Base-by-base conservation (phyloP, 371 early-diverging fungal genomes). In the Rhizomucor pusillus region DNA sequence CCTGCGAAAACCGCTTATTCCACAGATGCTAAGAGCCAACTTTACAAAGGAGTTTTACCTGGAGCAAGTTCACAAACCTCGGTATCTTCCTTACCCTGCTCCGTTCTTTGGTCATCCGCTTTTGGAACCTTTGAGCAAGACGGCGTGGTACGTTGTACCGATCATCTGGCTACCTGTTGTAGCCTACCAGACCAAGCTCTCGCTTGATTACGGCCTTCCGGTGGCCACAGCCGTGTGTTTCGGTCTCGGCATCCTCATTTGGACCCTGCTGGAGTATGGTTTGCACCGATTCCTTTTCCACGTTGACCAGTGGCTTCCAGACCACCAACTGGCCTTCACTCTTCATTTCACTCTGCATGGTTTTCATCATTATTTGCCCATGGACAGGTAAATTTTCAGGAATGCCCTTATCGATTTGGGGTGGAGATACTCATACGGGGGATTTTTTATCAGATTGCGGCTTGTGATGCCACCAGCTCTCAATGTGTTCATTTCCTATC, bases 391-490 rank as follows among this genome's bases (percentile, higher is more conserved):
- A 52, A 71, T n/a, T n/a, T n/a, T n/a, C 96, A 50, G 65, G 40
- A n/a, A n/a, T n/a, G n/a, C n/a, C n/a, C n/a, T n/a, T n/a, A n/a
- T n/a, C n/a, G n/a, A n/a, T n/a, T n/a, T 14, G 7, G 2, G 43
- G 18, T 1, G 24, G 47, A 13, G 23, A 6, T 57, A 29, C 29
- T 4, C 29, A 29, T 7, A 12, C 5, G 3, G n/a, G n/a, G n/a
- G n/a, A n/a, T n/a, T n/a, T n/a, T n/a, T n/a, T n/a, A n/a, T n/a
- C 11, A 91, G 90, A 54, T 61, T 93, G 74, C 88, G 98, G 6
- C 78, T 97, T 34, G 98, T 97, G 5, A 92, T 97, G 93, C 98
- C 98, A 7, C 98, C 98, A n/a, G 93, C 85, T 7, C 79, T 96
- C 43, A 86, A 84, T 0, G 59, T 88, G 12, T 50, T 83, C 16